phyloP scores from a whole-genome alignment of 1,139 yeast species.

The Magnusiomyces starmeri region DNA sequence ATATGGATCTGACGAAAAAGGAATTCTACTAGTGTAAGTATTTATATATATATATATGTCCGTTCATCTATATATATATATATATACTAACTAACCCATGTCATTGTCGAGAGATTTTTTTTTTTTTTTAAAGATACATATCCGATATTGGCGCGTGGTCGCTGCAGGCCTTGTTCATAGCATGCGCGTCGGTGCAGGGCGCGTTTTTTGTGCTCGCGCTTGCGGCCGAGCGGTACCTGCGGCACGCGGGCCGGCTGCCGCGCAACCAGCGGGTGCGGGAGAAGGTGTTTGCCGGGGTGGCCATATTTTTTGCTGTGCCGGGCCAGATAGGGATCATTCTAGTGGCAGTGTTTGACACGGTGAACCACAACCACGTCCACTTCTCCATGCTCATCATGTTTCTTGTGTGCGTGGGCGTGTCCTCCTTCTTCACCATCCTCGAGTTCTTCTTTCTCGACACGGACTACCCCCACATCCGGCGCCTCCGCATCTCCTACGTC shows the following conservation, averaged over 20 bases:
- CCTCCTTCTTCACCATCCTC: constrained; percentile 53
- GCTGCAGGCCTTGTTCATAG: constrained; percentile 72
- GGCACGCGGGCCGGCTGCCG: constrained; percentile 48
- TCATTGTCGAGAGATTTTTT: not conserved
- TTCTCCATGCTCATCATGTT: constrained; percentile 65
- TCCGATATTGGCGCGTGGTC: constrained; percentile 84
- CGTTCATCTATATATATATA: not conserved
- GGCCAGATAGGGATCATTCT: constrained; percentile 76
- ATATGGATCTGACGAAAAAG: constrained; percentile 7
- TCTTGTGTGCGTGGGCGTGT: constrained; percentile 60
- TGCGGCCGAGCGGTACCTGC: constrained; percentile 48
- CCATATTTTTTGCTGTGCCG: constrained; percentile 48
- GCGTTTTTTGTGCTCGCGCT: constrained; percentile 64
- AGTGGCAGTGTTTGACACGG: constrained; percentile 69
- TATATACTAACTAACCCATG: not conserved
- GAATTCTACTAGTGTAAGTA: constrained; percentile 13
- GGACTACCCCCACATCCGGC: constrained; percentile 37
- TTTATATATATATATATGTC: not conserved
- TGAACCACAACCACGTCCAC: constrained; percentile 53
- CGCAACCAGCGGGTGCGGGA: constrained; percentile 47
- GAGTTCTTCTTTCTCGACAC: constrained; percentile 59
- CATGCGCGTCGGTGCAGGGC: constrained; percentile 76
- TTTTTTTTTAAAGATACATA: constrained; percentile 40
- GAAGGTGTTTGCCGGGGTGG: constrained; percentile 42
- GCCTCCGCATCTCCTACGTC: constrained; percentile 39